Conservation (phyloP, 2,329 filamentous ascomycete genomes). For the Fusarium longipes region DNA sequence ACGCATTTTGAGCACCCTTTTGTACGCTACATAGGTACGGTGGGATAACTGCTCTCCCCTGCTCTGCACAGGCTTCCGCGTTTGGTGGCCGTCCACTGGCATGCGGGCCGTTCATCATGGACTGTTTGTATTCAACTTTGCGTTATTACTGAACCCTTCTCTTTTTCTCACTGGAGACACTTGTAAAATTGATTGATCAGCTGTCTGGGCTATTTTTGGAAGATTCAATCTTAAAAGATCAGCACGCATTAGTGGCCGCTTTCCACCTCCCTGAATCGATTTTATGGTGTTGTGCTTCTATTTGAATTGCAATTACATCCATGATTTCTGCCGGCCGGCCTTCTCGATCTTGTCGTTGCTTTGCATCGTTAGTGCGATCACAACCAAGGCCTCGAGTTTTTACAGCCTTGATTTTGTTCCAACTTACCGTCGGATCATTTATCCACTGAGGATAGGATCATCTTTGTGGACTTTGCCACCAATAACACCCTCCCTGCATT, state of each 20-base stretch:
- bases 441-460: constrained; percentile 9
- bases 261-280: constrained; percentile 9
- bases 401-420: background rate
- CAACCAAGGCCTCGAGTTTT: constrained; percentile 6
- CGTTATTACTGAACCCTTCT: background rate
- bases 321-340: background rate
- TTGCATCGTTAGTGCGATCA: constrained; percentile 24
- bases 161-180: background rate
- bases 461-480: constrained; percentile 30
- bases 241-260: constrained; percentile 16
- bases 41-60: background rate
- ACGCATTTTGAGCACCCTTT: background rate
- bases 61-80: constrained; percentile 16
- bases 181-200: constrained; percentile 31
- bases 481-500: constrained; percentile 25
- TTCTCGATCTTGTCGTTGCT: background rate
- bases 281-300: background rate
- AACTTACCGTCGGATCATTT: constrained; percentile 8
- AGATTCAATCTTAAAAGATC: constrained; percentile 37
- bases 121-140: constrained; percentile 25
- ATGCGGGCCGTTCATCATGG: constrained; percentile 26
- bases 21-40: background rate
- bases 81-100: constrained; percentile 24
- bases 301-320: background rate
- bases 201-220: constrained; percentile 35